Evolutionary conservation across 2,329 filamentous ascomycete species (phyloP).

Genomic region (Beauveria scarabaeidicola): DNA sequence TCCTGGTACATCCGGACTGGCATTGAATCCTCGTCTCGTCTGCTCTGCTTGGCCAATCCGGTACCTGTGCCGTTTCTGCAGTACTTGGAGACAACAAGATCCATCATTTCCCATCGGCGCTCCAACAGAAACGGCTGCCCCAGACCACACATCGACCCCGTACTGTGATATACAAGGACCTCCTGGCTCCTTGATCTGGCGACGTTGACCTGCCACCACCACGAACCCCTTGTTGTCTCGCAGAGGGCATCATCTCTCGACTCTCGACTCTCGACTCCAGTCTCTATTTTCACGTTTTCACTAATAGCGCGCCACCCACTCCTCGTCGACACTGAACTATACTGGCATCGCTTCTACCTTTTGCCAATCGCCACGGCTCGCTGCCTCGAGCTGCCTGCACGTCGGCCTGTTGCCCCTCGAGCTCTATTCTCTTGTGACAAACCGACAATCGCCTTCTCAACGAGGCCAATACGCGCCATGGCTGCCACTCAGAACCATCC

Average conservation of each 20-base stretch:
- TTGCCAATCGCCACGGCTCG: neutral
- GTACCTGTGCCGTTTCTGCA: neutral
- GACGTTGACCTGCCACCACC: slow-evolving; percentile 1
- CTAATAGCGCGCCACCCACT: neutral
- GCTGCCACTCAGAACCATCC: slow-evolving; percentile 32
- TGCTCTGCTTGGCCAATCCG: slow-evolving; percentile 4
- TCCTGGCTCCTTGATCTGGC: slow-evolving; percentile 6
- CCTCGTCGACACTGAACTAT: neutral
- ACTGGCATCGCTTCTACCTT: neutral
- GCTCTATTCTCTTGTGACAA: neutral
- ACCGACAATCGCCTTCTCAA: neutral
- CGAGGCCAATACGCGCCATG: slow-evolving; percentile 20
- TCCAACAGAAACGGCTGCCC: too few relatives aligned
- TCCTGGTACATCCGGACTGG: neutral
- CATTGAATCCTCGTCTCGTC: neutral
- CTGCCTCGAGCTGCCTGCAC: neutral
- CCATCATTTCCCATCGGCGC: neutral
- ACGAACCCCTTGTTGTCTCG: neutral
- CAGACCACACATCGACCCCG: neutral
- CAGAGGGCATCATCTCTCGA: neutral
- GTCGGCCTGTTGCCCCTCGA: neutral
- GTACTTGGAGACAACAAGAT: neutral
- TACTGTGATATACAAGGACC: slow-evolving; percentile 1
- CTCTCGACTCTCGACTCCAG: neutral
- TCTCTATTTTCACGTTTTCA: neutral